Conservation (phyloP, 257 asterid species). For the Gentiana macrophylla region DNA sequence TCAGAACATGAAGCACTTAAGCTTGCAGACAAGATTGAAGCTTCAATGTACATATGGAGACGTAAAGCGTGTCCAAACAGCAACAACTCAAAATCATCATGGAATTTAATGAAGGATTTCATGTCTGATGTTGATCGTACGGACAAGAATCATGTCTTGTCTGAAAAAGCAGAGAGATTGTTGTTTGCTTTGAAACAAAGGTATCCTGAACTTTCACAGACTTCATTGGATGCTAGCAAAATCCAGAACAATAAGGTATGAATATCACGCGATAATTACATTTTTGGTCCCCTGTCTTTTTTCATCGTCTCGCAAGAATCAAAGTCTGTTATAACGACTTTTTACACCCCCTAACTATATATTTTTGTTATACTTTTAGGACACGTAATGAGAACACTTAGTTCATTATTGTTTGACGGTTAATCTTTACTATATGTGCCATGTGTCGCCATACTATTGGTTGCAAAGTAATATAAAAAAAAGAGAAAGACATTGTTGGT, state of each 20-base stretch:
- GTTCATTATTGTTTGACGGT: too few relatives aligned
- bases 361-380: too few relatives aligned
- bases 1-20: slow-evolving; percentile 85
- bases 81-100: slow-evolving; percentile 65
- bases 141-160: slow-evolving; percentile 60
- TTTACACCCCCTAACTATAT: too few relatives aligned
- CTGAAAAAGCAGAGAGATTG: slow-evolving; percentile 64
- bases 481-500: too few relatives aligned
- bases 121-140: slow-evolving; percentile 58
- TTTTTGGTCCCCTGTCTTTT: too few relatives aligned
- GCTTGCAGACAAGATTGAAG: slow-evolving; percentile 79
- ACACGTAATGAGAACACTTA: too few relatives aligned
- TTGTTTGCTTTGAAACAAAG: slow-evolving; percentile 72
- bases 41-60: slow-evolving; percentile 79
- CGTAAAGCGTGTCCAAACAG: slow-evolving; percentile 50
- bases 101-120: slow-evolving; percentile 75
- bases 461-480: too few relatives aligned
- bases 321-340: too few relatives aligned
- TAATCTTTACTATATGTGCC: too few relatives aligned
- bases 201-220: slow-evolving; percentile 79
- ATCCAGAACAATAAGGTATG: slow-evolving; percentile 70
- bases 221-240: slow-evolving; percentile 77
- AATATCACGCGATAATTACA: too few relatives aligned
- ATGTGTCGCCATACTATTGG: too few relatives aligned
- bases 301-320: too few relatives aligned